phyloP scores from a whole-genome alignment of 2,329 filamentous ascomycete species.

The Aschersonia sp. region DNA sequence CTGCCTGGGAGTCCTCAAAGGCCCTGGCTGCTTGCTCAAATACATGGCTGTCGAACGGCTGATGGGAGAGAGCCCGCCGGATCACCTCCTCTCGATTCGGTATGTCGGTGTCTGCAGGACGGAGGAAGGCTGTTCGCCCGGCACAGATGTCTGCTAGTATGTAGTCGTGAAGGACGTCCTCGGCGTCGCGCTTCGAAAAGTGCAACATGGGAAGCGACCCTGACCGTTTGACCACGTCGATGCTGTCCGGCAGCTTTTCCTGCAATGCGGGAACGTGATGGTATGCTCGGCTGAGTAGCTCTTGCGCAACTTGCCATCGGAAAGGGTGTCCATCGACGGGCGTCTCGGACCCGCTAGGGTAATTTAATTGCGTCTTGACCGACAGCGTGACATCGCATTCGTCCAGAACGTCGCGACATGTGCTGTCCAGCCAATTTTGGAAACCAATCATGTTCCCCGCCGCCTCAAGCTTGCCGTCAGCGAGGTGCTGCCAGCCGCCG shows the following conservation, averaged over 20 bases:
- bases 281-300: constrained; percentile 24
- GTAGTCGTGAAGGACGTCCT: constrained; percentile 24
- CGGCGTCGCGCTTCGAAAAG: constrained; percentile 33
- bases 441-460: constrained; percentile 32
- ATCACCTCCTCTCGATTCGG: constrained; percentile 3
- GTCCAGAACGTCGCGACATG: constrained; percentile 47
- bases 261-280: constrained; percentile 21
- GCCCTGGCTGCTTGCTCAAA: neutral
- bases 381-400: constrained; percentile 45
- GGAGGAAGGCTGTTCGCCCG: constrained; percentile 6
- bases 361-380: constrained; percentile 40
- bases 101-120: neutral
- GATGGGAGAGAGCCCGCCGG: neutral
- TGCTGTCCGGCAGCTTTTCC: constrained; percentile 8
- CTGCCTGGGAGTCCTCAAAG: neutral
- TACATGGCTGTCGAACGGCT: neutral
- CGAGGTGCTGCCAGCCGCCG: constrained; percentile 42
- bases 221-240: constrained; percentile 30
- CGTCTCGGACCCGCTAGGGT: constrained; percentile 34
- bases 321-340: constrained; percentile 36
- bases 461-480: constrained; percentile 25
- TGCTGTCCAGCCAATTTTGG: constrained; percentile 32
- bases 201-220: constrained; percentile 40
- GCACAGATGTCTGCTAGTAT: constrained; percentile 26
- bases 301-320: constrained; percentile 32